Evolutionary conservation across 345 rosid species (phyloP), one percentile per base, ranked within the genome.

Genomic region (Combretum micranthum): DNA sequence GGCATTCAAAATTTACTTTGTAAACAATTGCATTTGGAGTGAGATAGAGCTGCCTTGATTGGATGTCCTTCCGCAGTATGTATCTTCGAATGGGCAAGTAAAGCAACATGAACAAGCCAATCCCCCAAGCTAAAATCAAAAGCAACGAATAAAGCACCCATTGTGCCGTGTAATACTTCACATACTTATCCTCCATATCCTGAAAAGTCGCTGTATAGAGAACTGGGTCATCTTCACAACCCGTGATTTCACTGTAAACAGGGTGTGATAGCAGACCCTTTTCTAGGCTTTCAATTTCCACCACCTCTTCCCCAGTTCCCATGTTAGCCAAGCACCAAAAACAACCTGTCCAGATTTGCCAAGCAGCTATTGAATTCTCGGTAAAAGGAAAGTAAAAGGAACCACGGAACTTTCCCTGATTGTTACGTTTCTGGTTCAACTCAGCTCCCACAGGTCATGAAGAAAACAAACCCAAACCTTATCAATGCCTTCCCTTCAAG

Each of bases 101-200:
- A 1, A 82, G 54, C 20, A 84, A 70, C 91, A 84, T 84, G 77
- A 84, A 66, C 43, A 84, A 56, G 2, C 91, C 91, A 53, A 84
- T 70, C 4, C 87, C 87, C 83, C 82, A 84, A 63, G 80, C 91
- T 69, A 82, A 46, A 14, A 77, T 25, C 8, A 85, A 55, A 53
- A 71, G 76, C 82, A 85, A 60, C 16, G 91, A 85, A 62, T 74
- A 80, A 13, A 77, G 62, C 52, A 80, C 73, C 88, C 91, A 85
- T 22, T 64, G 80, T 20, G 72, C 75, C 3, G 88, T 82, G 48
- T 76, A 86, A 55, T 75, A 65, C 60, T 80, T 74, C 15, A 82
- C 70, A 53, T 73, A 85, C 52, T 68, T 62, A 17, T 82, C 88
- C 47, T 82, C 88, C 71, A 67, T 77, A 39, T 80, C 87, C 23